A percentile compares a stretch with the other conserved stretches of the same genome.
Evolutionary conservation across 2,329 filamentous ascomycete species (phyloP).

Genomic region (Fusarium caatingaense): DNA sequence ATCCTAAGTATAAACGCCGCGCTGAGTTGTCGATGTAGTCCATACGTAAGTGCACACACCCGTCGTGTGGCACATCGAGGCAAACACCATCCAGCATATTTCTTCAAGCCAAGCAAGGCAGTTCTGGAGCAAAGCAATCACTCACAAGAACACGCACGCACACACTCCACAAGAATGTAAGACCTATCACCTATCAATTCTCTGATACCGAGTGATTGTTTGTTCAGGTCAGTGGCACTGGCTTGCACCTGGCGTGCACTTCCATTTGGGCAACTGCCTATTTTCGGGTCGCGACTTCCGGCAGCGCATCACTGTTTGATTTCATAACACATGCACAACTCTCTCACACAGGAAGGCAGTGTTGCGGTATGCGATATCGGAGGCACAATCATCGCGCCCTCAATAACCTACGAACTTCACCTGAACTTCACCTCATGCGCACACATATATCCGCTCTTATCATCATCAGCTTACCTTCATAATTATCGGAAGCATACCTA

Average conservation of each 20-base stretch:
- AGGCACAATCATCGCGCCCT: accelerated
- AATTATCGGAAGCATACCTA: neutral
- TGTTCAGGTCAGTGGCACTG: neutral
- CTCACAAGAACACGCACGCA: no score
- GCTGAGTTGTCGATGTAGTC: neutral
- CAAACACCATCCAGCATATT: neutral
- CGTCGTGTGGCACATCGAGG: neutral
- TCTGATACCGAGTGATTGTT: neutral
- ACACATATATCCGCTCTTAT: neutral
- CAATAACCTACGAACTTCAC: neutral
- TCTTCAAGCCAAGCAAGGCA: neutral
- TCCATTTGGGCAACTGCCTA: neutral
- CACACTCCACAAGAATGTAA: accelerated
- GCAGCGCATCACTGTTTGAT: neutral
- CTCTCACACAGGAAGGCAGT: neutral
- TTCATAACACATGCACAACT: no score
- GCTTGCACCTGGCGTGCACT: neutral
- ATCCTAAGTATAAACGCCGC: neutral
- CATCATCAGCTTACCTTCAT: neutral
- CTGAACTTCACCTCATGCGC: no score
- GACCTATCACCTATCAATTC: neutral
- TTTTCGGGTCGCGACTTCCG: neutral
- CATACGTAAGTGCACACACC: neutral
- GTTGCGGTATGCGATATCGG: neutral
- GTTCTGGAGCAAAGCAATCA: no score